Base-by-base conservation (phyloP, 768 basidiomycete genomes). In the Leccinum rimulosum region DNA sequence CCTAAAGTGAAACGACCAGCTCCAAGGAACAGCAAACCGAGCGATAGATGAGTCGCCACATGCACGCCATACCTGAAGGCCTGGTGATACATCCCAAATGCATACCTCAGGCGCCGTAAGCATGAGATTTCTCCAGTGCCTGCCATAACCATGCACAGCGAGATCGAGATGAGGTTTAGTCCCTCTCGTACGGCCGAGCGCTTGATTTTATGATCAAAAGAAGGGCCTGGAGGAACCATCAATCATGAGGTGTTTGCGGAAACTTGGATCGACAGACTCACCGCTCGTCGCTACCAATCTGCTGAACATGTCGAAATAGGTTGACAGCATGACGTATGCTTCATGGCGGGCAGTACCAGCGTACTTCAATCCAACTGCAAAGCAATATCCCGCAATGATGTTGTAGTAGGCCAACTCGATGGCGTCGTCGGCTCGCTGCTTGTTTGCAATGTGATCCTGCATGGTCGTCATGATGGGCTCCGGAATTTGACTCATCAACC, bases 101-200 rank as follows among this genome's bases (percentile, higher is more conserved):
- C 86, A 71, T 92, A 89, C 19, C 97, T 84, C 12, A 98, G 80
- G 22, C 95, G 83, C 19, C 93, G 84, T 17, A 98, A 78, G 64
- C 91, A 93, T 56, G 88, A 89, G 52, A 98, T 84, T 72, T 98
- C 95, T 4, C 97, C 97, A 0, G 95, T 96, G 10, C 97, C 97
- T 2, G 96, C 94, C 93, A 98, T 96, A 47, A 98, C 89, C 82
- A 96, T 89, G 68, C 91, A 87, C 33, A 97, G 75, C 1, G 95
- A 80, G 36, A 97, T 80, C 0, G 92, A 89, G 56, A 98, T 89
- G 43, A 95, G 76, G 68, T 91, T 95, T 36, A 98, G 78, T 4
- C 92, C 93, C 66, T 94, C 92, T 12, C 95, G 83, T 25, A 95
- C 83, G 3, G 93, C 89, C 6, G 89, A 87, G 2, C 95, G 86